These are phyloP conservation scores for Epichloe sylvatica DNA, from an alignment of 2,329 filamentous ascomycete species.

Conservation along the genomic window DNA sequence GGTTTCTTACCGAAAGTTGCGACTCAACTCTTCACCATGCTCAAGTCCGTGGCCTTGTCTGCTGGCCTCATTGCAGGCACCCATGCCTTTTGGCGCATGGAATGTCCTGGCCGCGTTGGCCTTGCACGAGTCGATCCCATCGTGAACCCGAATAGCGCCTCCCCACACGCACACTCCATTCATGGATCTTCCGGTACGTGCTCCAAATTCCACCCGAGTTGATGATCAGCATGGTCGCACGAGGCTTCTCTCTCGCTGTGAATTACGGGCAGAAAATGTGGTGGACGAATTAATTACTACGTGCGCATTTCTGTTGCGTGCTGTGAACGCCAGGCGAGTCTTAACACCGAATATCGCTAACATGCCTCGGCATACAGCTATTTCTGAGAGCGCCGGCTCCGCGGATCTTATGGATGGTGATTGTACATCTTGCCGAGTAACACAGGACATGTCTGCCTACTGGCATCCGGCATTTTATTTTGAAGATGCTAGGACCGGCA, in stretches of 20 bases:
- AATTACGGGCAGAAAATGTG: background rate
- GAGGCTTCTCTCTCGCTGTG: background rate
- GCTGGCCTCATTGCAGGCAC: constrained; percentile 25
- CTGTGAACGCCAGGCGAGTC: background rate
- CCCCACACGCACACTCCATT: constrained; percentile 58
- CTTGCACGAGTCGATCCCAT: constrained; percentile 67
- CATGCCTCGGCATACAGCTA: constrained; percentile 33
- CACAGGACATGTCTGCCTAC: constrained; percentile 75
- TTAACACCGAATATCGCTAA: background rate
- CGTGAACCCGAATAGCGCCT: constrained; percentile 43
- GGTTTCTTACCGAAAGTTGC: background rate
- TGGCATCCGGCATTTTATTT: constrained; percentile 77
- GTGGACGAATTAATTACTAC: background rate
- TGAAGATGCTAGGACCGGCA: constrained; percentile 46
- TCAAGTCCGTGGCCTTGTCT: constrained; percentile 20
- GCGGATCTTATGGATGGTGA: constrained; percentile 43
- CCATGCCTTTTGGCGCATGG: constrained; percentile 72
- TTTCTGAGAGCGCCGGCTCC: constrained; percentile 43
- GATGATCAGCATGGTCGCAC: background rate
- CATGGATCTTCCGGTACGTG: constrained; percentile 63
- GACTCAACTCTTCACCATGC: constrained; percentile 15
- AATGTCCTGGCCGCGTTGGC: constrained; percentile 58
- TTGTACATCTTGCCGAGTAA: constrained; percentile 72
- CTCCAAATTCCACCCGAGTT: background rate
- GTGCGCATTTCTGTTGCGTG: background rate